These are phyloP conservation scores for Cyclospora cayetanensis DNA, from an alignment of 169 alveolate genomes.

Conservation along the genomic window DNA sequence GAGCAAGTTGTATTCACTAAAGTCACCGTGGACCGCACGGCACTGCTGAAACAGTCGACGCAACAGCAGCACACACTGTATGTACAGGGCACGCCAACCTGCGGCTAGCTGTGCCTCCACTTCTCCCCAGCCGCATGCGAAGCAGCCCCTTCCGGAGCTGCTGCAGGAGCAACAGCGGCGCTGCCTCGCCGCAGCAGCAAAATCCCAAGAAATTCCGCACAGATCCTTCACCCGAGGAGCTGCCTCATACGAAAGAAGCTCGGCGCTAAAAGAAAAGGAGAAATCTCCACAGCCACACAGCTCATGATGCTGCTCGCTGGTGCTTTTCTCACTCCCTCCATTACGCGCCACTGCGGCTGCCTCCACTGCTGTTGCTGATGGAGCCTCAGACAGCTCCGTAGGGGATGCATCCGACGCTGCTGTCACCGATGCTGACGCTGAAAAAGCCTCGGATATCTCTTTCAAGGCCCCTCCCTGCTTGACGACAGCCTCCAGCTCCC, in stretches of 20 bases:
- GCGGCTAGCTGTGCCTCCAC: slow-evolving; percentile 6
- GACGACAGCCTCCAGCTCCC: slow-evolving; percentile 15
- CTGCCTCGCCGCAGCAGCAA: slow-evolving; percentile 21
- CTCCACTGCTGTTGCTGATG: slow-evolving; percentile 9
- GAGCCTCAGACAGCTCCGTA: neutral
- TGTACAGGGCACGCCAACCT: slow-evolving; percentile 21
- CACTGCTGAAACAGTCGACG: slow-evolving; percentile 81
- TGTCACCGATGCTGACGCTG: neutral
- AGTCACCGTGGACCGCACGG: slow-evolving; percentile 98
- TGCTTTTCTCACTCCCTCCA: neutral
- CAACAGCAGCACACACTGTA: slow-evolving; percentile 60
- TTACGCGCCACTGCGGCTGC: neutral
- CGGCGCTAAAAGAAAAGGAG: neutral
- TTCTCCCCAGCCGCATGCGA: neutral
- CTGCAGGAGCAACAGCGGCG: slow-evolving; percentile 56
- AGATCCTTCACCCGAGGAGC: slow-evolving; percentile 62
- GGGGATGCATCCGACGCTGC: neutral
- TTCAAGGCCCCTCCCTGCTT: too few species aligned
- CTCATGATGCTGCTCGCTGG: neutral
- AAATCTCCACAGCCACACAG: slow-evolving; percentile 2
- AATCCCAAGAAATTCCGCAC: neutral
- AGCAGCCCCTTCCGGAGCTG: neutral
- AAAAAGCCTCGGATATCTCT: too few species aligned
- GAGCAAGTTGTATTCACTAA: slow-evolving; percentile 97
- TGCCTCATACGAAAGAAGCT: neutral